These are phyloP conservation scores for Dothideomycetidae sp. DNA, from an alignment of 2,329 filamentous ascomycete genomes.

Conservation along the genomic window DNA sequence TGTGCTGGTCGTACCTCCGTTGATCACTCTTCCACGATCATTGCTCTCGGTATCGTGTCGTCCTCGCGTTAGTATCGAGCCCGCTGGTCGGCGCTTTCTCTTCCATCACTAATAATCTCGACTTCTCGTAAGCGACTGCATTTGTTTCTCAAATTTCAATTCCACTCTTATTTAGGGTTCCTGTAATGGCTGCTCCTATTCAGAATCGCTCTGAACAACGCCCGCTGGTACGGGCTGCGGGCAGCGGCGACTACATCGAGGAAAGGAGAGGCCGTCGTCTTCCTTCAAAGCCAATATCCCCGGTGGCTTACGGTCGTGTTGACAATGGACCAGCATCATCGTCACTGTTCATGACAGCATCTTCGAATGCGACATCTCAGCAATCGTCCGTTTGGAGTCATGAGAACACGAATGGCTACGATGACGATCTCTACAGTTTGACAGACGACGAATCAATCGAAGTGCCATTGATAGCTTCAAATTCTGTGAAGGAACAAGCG, in stretches of 20 bases:
- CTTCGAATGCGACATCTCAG: conserved; percentile 32
- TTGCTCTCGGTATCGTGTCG: neutral
- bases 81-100: conserved; percentile 7
- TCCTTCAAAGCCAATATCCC: neutral
- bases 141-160: no score
- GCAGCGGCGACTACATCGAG: neutral
- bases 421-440: conserved; percentile 77
- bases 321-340: neutral
- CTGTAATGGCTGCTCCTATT: no score
- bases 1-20: conserved; percentile 1
- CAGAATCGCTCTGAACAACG: no score
- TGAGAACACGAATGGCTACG: conserved; percentile 53
- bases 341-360: conserved; percentile 37
- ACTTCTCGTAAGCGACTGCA: neutral
- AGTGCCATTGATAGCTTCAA: conserved; percentile 37
- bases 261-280: neutral
- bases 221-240: neutral
- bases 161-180: no score
- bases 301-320: neutral
- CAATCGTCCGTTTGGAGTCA: conserved; percentile 40
- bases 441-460: conserved; percentile 61
- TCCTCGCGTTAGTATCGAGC: neutral
- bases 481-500: conserved; percentile 34
- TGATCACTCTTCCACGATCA: neutral
- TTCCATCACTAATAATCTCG: conserved; percentile 8